phyloP scores from a whole-genome alignment of 805 yeast species.

The Zygosaccharomyces rouxii region DNA sequence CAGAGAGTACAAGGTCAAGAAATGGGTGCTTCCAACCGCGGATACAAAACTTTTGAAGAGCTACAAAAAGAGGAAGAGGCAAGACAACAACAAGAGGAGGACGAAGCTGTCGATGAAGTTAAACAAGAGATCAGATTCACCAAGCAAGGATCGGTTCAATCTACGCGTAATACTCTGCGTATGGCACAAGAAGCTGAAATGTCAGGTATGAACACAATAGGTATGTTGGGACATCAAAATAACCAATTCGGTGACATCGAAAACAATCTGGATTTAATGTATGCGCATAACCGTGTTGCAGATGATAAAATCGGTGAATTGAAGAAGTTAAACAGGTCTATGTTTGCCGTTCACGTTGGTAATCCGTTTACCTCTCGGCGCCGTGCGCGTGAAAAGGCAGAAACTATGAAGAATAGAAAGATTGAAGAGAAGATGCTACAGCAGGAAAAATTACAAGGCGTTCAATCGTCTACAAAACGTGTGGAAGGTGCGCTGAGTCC shows the following conservation, averaged over 20 bases:
- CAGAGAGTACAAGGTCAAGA: conserved; percentile 38
- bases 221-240: conserved; percentile 90
- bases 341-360: conserved; percentile 71
- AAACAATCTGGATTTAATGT: conserved; percentile 67
- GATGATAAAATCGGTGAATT: conserved; percentile 78
- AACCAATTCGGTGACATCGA: conserved; percentile 81
- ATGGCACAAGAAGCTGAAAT: conserved; percentile 69
- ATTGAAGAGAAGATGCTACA: conserved; percentile 57
- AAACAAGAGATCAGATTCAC: conserved; percentile 78
- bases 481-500: conserved; percentile 56
- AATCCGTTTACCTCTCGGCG: conserved; percentile 88
- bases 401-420: conserved; percentile 55
- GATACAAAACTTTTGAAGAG: conserved; percentile 34
- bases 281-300: conserved; percentile 76
- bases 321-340: conserved; percentile 70
- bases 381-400: conserved; percentile 70
- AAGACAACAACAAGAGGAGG: conserved; percentile 52
- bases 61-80: conserved; percentile 36
- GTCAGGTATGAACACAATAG: conserved; percentile 76
- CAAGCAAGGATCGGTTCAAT: conserved; percentile 80
- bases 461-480: conserved; percentile 64
- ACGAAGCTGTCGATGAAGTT: conserved; percentile 83
- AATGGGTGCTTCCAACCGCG: conserved; percentile 57
- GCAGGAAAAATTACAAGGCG: conserved; percentile 55
- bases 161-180: conserved; percentile 76